phyloP scores from a whole-genome alignment of 78 protist genomes.

The Dictyostelium firmibasis region DNA sequence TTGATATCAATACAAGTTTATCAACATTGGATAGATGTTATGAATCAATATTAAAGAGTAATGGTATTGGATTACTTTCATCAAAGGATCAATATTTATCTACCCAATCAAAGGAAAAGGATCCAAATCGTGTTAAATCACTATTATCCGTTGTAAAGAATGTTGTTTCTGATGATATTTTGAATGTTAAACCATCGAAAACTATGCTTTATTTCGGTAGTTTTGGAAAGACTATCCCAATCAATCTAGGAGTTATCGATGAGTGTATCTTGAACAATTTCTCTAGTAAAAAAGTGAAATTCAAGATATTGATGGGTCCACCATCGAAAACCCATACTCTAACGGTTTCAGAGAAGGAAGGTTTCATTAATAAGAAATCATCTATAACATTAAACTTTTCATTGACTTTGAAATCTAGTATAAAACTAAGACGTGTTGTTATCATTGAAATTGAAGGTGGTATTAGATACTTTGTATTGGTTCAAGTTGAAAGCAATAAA shows the following conservation, averaged over 20 bases:
- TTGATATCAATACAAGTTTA: background rate
- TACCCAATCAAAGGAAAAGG: background rate
- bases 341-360: background rate
- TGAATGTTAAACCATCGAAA: background rate
- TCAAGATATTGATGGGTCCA: constrained; percentile 23
- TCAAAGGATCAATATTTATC: background rate
- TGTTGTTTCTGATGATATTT: background rate
- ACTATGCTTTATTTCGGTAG: constrained; percentile 3
- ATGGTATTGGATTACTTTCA: background rate
- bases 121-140: background rate
- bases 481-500: constrained; percentile 11
- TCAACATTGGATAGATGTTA: constrained; percentile 14
- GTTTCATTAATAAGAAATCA: constrained; percentile 27
- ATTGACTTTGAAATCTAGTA: background rate
- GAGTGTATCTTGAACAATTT: background rate
- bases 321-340: background rate
- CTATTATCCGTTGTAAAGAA: constrained; percentile 9
- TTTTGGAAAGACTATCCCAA: background rate
- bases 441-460: constrained; percentile 46
- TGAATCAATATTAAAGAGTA: background rate
- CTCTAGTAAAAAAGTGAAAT: constrained; percentile 9
- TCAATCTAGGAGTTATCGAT: constrained; percentile 8
- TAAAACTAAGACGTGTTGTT: constrained; percentile 26
- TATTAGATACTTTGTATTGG: background rate
- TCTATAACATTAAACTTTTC: background rate